phyloP scores from a whole-genome alignment of 371 early-diverging fungal species.

The Actinomucor elegans region DNA sequence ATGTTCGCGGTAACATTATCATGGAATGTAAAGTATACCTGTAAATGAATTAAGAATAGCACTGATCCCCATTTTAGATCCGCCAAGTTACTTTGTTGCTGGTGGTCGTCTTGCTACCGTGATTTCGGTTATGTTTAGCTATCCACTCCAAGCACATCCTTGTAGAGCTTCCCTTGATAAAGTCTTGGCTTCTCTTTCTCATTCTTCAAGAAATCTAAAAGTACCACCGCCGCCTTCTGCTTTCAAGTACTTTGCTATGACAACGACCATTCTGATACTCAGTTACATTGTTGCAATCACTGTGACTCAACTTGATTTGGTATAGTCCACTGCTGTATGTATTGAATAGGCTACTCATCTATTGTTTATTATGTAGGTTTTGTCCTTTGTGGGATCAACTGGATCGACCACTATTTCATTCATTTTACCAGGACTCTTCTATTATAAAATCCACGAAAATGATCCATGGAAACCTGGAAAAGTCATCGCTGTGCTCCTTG shows the following conservation, averaged over 20 bases:
- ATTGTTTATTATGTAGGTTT: conserved; percentile 47
- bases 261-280: conserved; percentile 63
- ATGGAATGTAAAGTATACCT: conserved; percentile 63
- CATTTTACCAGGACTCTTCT: conserved; percentile 96
- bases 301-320: conserved; percentile 76
- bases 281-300: conserved; percentile 77
- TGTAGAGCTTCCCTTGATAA: conserved; percentile 92
- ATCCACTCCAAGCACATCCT: conserved; percentile 98
- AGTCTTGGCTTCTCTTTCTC: conserved; percentile 36
- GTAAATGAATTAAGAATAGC: not conserved
- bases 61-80: conserved; percentile 51
- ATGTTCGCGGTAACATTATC: conserved; percentile 88
- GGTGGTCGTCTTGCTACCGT: conserved; percentile 90
- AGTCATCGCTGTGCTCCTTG: conserved; percentile 49
- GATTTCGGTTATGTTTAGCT: conserved; percentile 90
- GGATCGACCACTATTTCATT: conserved; percentile 98
- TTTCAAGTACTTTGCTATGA: conserved; percentile 68
- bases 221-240: conserved; percentile 37
- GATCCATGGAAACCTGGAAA: conserved; percentile 59
- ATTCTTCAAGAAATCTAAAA: conserved; percentile 27
- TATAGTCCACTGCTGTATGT: conserved; percentile 15
- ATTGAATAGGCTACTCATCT: not conserved
- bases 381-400: conserved; percentile 97
- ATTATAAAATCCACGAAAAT: conserved; percentile 79
- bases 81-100: conserved; percentile 71